Conservation (phyloP, 2,329 filamentous ascomycete species). For the Alternaria sp. region DNA sequence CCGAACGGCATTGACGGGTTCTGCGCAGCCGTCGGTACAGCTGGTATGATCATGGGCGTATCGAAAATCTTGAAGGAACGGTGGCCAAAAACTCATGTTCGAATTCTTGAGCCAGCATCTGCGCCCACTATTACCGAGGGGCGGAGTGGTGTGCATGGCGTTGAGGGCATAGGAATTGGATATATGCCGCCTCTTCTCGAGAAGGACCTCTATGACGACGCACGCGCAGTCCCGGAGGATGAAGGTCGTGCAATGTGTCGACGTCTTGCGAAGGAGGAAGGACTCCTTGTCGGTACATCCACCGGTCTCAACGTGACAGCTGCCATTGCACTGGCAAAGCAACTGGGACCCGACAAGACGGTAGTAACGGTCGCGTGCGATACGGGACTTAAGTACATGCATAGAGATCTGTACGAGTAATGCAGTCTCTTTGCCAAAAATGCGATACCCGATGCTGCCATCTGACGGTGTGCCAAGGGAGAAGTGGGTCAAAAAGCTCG, state of each 20-base stretch:
- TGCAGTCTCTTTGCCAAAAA: neutral
- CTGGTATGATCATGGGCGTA: neutral
- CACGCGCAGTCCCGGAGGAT: neutral
- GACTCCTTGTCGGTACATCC: neutral
- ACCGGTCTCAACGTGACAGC: neutral
- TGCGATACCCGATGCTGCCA: too few species aligned
- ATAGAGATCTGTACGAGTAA: neutral
- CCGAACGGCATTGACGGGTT: neutral
- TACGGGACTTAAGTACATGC: neutral
- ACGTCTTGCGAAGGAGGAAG: neutral
- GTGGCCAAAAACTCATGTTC: neutral
- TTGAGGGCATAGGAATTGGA: neutral
- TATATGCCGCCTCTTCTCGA: neutral
- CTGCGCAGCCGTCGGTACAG: neutral
- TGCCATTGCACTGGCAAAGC: neutral
- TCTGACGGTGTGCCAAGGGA: too few species aligned
- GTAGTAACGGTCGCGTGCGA: neutral
- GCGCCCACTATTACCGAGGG: neutral
- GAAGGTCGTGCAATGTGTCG: neutral
- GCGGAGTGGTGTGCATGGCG: neutral
- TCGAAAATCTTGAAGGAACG: neutral
- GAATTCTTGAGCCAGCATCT: neutral
- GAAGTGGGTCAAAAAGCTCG: too few species aligned
- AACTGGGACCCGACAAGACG: neutral
- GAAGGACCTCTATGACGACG: neutral